Base-by-base conservation (phyloP, 2,329 filamentous ascomycete species). In the Dothideomycetes sp. region DNA sequence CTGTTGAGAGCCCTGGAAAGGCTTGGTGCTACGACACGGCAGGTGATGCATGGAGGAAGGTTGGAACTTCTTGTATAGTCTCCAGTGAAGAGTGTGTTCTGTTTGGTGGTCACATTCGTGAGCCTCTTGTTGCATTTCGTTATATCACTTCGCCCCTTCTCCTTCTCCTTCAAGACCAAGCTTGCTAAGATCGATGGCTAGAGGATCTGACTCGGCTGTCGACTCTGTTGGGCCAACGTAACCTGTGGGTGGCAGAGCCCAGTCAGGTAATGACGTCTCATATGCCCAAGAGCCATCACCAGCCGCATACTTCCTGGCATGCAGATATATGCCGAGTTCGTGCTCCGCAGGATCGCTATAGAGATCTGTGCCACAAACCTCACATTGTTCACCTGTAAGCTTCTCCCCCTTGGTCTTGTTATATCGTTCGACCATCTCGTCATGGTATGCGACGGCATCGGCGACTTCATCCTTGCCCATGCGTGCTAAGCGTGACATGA, bases 391-490 rank as follows among this genome's bases (percentile, higher is more conserved):
- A 10, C 91, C 91, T 1, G 88, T 93, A 73, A 96, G 82, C 59
- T 85, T 88, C 68, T 98, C 91, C 1, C 88, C 89, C 53, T 89
- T 88, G 53, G 80, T 78, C 63, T 88, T 86, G 57, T 94, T 78
- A 60, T 96, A 96, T 41, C 82, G 73, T 51, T 88, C 82, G 25
- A 95, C 81, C 77, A 95, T 88, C 52, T 91, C 85, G 56, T 95
- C 85, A 57, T 95, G 84, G 63, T 95, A 96, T 1, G 85, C 84
- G 13, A 93, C 81, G 0, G 91, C 87, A 54, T 94, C 82, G 1
- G 89, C 85, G 7, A 89, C 78, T 52, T 98, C 88, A 12, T 87
- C 80, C 62, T 96, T 96, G 50, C 91, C 91, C 86, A 98, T 95
- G 22, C 80, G 77, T 22, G 80, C 78, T 4, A 98, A 73, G 1